Conservation (phyloP, 345 rosid genomes). For the Eucalyptus curtisii region DNA sequence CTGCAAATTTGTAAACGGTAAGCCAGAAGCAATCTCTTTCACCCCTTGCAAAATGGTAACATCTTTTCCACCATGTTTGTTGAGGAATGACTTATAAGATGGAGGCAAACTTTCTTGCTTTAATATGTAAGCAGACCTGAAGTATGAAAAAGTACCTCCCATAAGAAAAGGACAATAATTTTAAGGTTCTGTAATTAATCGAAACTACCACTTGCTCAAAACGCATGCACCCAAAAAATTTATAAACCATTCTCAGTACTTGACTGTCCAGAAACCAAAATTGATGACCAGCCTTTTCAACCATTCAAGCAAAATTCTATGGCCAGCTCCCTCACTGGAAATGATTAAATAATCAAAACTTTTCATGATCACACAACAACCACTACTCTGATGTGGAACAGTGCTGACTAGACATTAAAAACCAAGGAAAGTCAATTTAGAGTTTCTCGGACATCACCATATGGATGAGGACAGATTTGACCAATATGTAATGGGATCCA, state of each 20-base stretch:
- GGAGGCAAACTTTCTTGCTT: conserved; percentile 86
- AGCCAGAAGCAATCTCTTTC: conserved; percentile 54
- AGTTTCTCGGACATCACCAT: background rate
- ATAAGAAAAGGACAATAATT: background rate
- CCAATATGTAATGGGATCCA: background rate
- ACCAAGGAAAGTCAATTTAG: background rate
- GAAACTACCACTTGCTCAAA: background rate
- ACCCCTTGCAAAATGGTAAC: conserved; percentile 55
- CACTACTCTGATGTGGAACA: background rate
- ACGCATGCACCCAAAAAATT: background rate
- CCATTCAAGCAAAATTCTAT: background rate
- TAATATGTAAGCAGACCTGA: conserved; percentile 86
- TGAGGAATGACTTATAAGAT: conserved; percentile 86
- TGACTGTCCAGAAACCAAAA: background rate
- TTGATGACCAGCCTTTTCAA: background rate
- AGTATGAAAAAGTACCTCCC: background rate
- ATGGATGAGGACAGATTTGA: background rate
- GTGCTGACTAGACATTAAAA: background rate
- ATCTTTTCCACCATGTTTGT: conserved; percentile 84
- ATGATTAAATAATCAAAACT: background rate
- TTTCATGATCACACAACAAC: background rate
- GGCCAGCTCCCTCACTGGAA: background rate
- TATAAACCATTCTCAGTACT: background rate
- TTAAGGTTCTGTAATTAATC: background rate
- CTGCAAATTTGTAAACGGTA: conserved; percentile 57